Percentiles rank a stretch among this genome's conserved stretches.
Evolutionary conservation across 2,329 filamentous ascomycete genomes (phyloP).

Genomic region (Fusarium redolens): DNA sequence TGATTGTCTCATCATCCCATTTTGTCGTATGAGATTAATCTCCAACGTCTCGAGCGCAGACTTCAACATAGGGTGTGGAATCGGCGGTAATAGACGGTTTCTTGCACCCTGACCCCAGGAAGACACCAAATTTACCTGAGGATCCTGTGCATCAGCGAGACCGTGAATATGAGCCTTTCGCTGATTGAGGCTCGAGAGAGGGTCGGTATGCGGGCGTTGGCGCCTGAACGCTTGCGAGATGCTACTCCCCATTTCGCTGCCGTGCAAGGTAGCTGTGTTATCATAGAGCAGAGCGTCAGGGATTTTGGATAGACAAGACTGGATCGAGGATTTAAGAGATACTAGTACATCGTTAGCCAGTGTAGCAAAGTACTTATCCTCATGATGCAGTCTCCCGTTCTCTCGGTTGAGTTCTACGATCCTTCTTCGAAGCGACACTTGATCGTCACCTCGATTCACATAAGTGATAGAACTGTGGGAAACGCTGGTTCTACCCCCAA

Average conservation of each 20-base stretch:
- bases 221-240: neutral
- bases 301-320: neutral
- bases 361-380: neutral
- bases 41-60: neutral
- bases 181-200: neutral
- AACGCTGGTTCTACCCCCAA: neutral
- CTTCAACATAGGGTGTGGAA: neutral
- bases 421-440: neutral
- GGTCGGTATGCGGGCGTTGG: neutral
- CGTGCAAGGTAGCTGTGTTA: neutral
- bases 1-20: conserved; percentile 1
- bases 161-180: neutral
- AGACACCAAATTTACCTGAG: neutral
- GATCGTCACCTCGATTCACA: neutral
- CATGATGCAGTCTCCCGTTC: neutral
- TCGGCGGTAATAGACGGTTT: neutral
- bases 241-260: neutral
- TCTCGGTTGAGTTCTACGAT: conserved; percentile 3
- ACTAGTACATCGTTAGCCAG: neutral
- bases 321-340: neutral
- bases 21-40: neutral
- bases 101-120: neutral
- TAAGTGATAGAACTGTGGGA: neutral
- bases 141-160: neutral
- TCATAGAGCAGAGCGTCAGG: neutral